Evolutionary conservation across 805 yeast species (phyloP).

Genomic region (Metschnikowia picachoensis): DNA sequence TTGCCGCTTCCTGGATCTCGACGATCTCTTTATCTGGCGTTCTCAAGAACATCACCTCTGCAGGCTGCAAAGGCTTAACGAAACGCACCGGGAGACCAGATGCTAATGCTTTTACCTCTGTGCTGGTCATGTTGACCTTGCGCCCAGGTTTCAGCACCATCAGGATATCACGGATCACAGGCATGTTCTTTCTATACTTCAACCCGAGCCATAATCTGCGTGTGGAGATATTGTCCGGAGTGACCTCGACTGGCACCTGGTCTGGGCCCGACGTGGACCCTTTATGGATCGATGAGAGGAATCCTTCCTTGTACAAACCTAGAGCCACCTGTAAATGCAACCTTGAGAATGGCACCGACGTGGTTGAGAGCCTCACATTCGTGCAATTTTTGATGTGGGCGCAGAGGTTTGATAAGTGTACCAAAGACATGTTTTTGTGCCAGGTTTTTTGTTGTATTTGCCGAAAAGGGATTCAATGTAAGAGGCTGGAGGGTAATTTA

Average conservation of each 20-base stretch:
- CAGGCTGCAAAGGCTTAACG: constrained; percentile 80
- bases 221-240: constrained; percentile 81
- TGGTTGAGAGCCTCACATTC: constrained; percentile 65
- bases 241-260: constrained; percentile 62
- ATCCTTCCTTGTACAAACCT: constrained; percentile 88
- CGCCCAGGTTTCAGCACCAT: constrained; percentile 84
- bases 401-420: constrained; percentile 77
- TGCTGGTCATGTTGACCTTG: constrained; percentile 56
- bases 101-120: constrained; percentile 69
- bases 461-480: no score
- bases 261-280: constrained; percentile 90
- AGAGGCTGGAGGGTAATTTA: no score
- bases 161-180: constrained; percentile 69
- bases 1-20: constrained; percentile 84
- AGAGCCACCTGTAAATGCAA: constrained; percentile 79
- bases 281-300: constrained; percentile 74
- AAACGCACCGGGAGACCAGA: constrained; percentile 72
- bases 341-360: constrained; percentile 79
- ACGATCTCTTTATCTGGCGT: constrained; percentile 47
- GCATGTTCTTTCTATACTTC: constrained; percentile 76
- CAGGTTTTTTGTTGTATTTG: no score
- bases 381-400: constrained; percentile 88
- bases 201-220: constrained; percentile 90
- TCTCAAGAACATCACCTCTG: constrained; percentile 76
- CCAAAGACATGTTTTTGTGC: constrained; percentile 66